phyloP scores from a whole-genome alignment of 352 stramenopile genomes.

The Globisporangium camurandrum region DNA sequence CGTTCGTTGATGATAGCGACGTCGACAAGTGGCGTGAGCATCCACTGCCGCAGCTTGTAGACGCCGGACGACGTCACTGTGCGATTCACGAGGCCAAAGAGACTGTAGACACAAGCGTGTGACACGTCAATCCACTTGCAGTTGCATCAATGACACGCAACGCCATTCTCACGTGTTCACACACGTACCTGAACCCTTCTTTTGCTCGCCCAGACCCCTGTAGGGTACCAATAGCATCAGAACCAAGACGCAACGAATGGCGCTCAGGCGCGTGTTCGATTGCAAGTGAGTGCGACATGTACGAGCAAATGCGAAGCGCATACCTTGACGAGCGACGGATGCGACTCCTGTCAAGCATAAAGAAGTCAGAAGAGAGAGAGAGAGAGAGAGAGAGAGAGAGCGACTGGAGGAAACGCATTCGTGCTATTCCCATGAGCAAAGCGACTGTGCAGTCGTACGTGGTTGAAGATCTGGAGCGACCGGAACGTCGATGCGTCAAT shows the following conservation, averaged over 20 bases:
- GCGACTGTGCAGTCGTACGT: slow-evolving; percentile 22
- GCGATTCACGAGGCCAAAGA: slow-evolving; percentile 75
- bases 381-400: background rate
- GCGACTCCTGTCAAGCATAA: slow-evolving; percentile 42
- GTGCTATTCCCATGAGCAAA: too few species aligned
- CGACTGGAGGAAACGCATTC: too few species aligned
- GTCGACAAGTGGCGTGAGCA: slow-evolving; percentile 64
- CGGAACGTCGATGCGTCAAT: slow-evolving; percentile 63
- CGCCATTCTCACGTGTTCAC: too few species aligned
- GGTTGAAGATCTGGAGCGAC: slow-evolving; percentile 80
- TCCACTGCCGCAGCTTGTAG: slow-evolving; percentile 62
- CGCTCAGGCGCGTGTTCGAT: too few species aligned
- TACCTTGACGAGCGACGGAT: slow-evolving; percentile 76
- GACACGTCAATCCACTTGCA: too few species aligned
- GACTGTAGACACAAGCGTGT: slow-evolving; percentile 20
- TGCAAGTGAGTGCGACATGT: background rate
- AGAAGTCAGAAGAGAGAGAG: background rate
- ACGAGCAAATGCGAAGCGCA: background rate
- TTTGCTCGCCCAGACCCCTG: slow-evolving; percentile 67
- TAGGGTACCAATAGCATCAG: slow-evolving; percentile 3
- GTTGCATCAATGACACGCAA: too few species aligned
- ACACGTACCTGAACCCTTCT: slow-evolving; percentile 77
- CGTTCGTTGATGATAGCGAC: slow-evolving; percentile 39
- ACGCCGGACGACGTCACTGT: slow-evolving; percentile 65
- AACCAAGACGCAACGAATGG: too few species aligned